Evolutionary conservation across 768 basidiomycete species (phyloP).

Genomic region (Hygrophoropsis aurantiaca): DNA sequence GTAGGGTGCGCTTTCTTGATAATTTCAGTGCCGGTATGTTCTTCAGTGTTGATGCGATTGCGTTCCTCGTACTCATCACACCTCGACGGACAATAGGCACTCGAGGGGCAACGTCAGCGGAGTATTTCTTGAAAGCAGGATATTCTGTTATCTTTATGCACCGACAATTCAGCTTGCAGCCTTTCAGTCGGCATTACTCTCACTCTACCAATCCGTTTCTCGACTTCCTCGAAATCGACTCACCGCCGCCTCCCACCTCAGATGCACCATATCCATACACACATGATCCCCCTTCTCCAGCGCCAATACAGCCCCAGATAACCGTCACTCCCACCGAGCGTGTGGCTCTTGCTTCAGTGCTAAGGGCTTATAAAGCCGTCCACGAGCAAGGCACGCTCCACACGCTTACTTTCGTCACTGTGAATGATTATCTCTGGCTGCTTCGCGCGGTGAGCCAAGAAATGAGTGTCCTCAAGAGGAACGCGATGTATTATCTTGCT

Average conservation of each 20-base stretch:
- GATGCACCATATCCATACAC: constrained; percentile 19
- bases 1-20: constrained; percentile 96
- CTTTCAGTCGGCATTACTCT: constrained; percentile 96
- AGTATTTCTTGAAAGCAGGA: constrained; percentile 91
- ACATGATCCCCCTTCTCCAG: constrained; percentile 28
- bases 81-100: constrained; percentile 59
- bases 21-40: constrained; percentile 94
- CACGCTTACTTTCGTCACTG: constrained; percentile 87
- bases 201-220: constrained; percentile 98
- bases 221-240: constrained; percentile 80
- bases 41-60: neutral
- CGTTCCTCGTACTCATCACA: constrained; percentile 2
- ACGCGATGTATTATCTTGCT: constrained; percentile 92
- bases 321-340: constrained; percentile 68
- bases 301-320: constrained; percentile 46
- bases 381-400: constrained; percentile 73
- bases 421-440: constrained; percentile 95
- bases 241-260: constrained; percentile 16
- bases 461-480: constrained; percentile 65
- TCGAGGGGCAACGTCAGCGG: constrained; percentile 94
- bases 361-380: constrained; percentile 79
- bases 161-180: constrained; percentile 94
- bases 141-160: constrained; percentile 99
- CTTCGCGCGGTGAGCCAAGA: constrained; percentile 81
- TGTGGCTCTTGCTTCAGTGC: constrained; percentile 63